Evolutionary conservation across 768 basidiomycete species (phyloP).

Genomic region (Auricularia auricula-judae): DNA sequence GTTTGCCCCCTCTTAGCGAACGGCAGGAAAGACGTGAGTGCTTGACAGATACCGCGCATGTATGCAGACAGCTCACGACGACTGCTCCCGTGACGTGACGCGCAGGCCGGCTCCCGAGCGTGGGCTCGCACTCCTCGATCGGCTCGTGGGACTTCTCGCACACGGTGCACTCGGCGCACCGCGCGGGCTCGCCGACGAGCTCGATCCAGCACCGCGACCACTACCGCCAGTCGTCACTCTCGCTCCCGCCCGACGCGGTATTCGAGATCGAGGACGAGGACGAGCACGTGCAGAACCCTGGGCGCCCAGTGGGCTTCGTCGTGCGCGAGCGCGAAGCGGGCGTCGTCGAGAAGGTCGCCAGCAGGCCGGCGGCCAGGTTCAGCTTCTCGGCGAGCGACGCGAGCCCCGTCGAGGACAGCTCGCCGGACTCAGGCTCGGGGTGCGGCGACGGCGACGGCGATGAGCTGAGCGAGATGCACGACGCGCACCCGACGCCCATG

Average conservation of each 20-base stretch:
- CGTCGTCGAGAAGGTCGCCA: not conserved
- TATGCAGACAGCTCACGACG: not conserved
- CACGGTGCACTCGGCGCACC: conserved; percentile 1
- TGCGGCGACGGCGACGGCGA: not conserved
- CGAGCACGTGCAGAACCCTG: not conserved
- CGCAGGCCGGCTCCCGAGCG: conserved; percentile 23
- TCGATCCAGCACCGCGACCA: not conserved
- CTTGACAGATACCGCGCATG: not conserved
- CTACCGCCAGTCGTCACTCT: conserved; percentile 11
- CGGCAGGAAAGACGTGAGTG: conserved; percentile 55
- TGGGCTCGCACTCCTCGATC: conserved; percentile 36
- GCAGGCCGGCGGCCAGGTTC: not conserved
- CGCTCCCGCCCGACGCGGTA: conserved; percentile 17
- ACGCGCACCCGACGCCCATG: too few species aligned
- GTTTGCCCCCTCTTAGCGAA: conserved; percentile 58
- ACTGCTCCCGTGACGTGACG: not conserved
- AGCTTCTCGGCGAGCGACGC: not conserved
- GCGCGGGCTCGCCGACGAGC: not conserved
- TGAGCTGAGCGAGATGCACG: too few species aligned
- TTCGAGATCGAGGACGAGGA: conserved; percentile 27
- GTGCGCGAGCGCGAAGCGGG: not conserved
- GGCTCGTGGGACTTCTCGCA: conserved; percentile 74
- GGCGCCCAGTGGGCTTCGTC: not conserved
- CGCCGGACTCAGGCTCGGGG: not conserved
- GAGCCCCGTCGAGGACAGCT: not conserved